Evolutionary conservation across 805 yeast genomes (phyloP), one percentile per base, ranked within the genome.

Genomic region (Barnettozyma siamensis): DNA sequence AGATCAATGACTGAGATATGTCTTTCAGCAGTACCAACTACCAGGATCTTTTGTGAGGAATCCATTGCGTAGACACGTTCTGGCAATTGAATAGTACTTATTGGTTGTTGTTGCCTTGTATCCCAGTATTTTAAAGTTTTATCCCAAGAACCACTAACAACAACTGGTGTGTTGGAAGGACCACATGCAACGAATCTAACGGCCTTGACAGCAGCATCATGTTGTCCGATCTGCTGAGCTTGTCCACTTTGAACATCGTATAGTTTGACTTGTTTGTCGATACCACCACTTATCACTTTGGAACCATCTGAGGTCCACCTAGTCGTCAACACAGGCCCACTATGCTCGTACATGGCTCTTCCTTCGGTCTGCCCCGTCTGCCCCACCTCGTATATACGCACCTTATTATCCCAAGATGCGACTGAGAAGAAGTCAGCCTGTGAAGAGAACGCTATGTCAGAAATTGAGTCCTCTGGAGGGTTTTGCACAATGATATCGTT

Each of bases 71-170:
- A 91, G 0, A 87, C 96, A 40, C 96, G 70, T 51, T 93, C 98
- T 0, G 98, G 96, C 60, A 93, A 67, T 54, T 76, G 75, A 31
- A 93, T 66, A 3, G 95, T 84, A 16, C 88, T 76, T 17, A 91
- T 74, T 15, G 98, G 93, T 53, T 76, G 81, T 34, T 82, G 84
- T 50, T 80, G 80, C 57, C 97, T 80, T 66, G 85, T 71, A 64
- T 93, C 98, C 99, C 99, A 91, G 64, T 93, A 93, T 59, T 78
- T 80, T 48, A 93, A 65, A 1, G 97, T 88, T 65, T 88, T 88
- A 64, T 93, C 99, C 97, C 97, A 93, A 7, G 96, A 87, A 7
- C 95, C 96, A 33, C 89, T 78, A 3, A 88, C 97, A 21, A 91
- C 78, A 49, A 86, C 86, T 23, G 67, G 70, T 1, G 88, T 76